A percentile compares a stretch with the other conserved stretches of the same genome.
Evolutionary conservation across 306 rosid genomes (phyloP).

Genomic region (Ziziphus jujuba): DNA sequence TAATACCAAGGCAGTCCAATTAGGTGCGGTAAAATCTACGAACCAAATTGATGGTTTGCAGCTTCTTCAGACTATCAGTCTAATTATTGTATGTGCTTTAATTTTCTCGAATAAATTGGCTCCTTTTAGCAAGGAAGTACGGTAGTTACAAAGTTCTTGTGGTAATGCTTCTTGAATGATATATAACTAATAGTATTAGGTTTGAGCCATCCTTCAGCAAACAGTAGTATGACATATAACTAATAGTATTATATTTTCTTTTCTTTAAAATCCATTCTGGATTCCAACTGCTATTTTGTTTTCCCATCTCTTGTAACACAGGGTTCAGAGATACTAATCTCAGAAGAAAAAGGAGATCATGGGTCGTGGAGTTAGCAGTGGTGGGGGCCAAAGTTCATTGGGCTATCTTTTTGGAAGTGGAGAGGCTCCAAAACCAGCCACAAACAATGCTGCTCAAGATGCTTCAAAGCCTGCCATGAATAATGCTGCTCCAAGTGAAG

Average conservation of each 20-base stretch:
- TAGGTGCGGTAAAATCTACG: neutral
- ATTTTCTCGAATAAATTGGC: neutral
- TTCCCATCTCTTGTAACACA: conserved; percentile 27
- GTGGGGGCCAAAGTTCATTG: conserved; percentile 98
- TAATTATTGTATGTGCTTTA: conserved; percentile 6
- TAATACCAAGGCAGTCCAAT: neutral
- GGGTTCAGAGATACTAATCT: conserved; percentile 26
- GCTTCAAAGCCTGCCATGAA: conserved; percentile 58
- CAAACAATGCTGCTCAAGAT: conserved; percentile 38
- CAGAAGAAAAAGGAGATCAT: conserved; percentile 45
- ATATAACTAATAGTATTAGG: neutral
- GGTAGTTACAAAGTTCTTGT: neutral
- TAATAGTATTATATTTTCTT: conserved; percentile 11
- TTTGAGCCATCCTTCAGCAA: neutral
- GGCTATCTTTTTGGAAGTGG: conserved; percentile 97
- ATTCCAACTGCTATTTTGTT: neutral
- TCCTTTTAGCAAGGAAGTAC: neutral
- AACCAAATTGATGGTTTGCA: conserved; percentile 7
- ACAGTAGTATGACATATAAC: neutral
- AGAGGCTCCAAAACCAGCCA: conserved; percentile 74
- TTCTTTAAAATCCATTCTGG: neutral
- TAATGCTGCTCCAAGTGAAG: conserved; percentile 47
- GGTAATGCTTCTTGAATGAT: neutral
- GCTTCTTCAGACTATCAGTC: conserved; percentile 13
- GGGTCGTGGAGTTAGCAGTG: conserved; percentile 99